Base-by-base conservation (phyloP, 306 rosid genomes). In the Sechiopsis laciniata region DNA sequence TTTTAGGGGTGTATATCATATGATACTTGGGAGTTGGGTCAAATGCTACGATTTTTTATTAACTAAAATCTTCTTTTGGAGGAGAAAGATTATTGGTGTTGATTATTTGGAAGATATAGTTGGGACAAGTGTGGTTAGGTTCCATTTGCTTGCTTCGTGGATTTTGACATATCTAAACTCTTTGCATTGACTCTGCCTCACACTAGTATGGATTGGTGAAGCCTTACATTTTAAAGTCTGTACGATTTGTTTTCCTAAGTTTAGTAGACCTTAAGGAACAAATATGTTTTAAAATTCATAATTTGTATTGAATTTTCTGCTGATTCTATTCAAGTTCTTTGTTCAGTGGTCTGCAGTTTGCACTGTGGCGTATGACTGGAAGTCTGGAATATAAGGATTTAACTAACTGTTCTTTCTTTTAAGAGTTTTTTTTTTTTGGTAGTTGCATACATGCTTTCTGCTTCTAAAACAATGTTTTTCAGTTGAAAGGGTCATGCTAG, bases 381-480 rank as follows among this genome's bases (percentile, higher is more conserved):
- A 67, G 55, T 20, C 9, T 46, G 19, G 72, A 21, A 67, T 67
- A 11, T 45, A 46, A 68, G 73, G 73, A 19, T 21, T 46, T 24
- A 21, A 46, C 19, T 21, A 46, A 11, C 42, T 42, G 32, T 17
- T 65, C 72, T 65, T 65, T n/a, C 29, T 42, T 42, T 42, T 65
- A 5, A 21, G 22, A 1, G 13, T 9, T 42, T 51, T 15, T 45
- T 45, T 45, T 45, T 45, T 13, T 45, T 45, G 55, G 54, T 45
- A 42, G 37, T 46, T n/a, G 19, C 55, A 11, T 66, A 29, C n/a
- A 65, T 40, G 10, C 54, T 21, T 42, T 66, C 72, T 19, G 72
- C 21, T 17, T 55, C 10, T 67, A 67, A 4, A 67, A 6, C 37
- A 46, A 17, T 42, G 55, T 0, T 67, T 61, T 67, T 12, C 55